Percentiles rank a stretch among this genome's conserved stretches.
Conservation (phyloP, 192 early-diverging fungal genomes). For the Coemansia sp. region DNA sequence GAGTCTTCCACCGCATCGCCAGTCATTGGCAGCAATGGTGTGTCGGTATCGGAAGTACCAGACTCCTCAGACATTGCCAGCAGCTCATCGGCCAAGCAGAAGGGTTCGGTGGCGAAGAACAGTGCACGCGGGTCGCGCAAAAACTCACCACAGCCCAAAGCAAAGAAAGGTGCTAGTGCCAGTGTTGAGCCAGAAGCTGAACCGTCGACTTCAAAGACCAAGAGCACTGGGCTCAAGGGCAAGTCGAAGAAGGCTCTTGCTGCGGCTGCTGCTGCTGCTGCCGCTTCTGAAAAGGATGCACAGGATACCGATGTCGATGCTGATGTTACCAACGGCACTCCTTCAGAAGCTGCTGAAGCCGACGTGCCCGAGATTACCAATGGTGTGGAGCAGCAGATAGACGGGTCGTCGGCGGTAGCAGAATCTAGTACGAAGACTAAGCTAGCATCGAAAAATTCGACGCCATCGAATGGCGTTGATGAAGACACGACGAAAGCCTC, state of each 20-base stretch:
- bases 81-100: constrained; percentile 10
- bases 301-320: background rate
- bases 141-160: constrained; percentile 48
- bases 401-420: no score
- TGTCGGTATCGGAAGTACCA: background rate
- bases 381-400: no score
- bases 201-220: background rate
- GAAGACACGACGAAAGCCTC: constrained; percentile 5
- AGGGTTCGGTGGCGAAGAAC: constrained; percentile 32
- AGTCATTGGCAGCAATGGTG: background rate
- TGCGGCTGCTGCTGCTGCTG: background rate
- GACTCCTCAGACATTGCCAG: background rate
- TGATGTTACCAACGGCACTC: no score
- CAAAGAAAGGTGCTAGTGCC: constrained; percentile 14
- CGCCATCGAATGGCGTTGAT: background rate
- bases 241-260: constrained; percentile 5
- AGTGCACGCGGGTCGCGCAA: constrained; percentile 40
- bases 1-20: constrained; percentile 19
- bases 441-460: constrained; percentile 2
- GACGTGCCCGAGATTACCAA: no score
- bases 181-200: constrained; percentile 21
- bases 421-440: background rate
- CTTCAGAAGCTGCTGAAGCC: no score
- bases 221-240: background rate
- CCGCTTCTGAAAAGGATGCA: background rate